Percentiles rank a stretch among this genome's conserved stretches.
Evolutionary conservation across 2,329 filamentous ascomycete species (phyloP).

Genomic region (Xylaria sp.): DNA sequence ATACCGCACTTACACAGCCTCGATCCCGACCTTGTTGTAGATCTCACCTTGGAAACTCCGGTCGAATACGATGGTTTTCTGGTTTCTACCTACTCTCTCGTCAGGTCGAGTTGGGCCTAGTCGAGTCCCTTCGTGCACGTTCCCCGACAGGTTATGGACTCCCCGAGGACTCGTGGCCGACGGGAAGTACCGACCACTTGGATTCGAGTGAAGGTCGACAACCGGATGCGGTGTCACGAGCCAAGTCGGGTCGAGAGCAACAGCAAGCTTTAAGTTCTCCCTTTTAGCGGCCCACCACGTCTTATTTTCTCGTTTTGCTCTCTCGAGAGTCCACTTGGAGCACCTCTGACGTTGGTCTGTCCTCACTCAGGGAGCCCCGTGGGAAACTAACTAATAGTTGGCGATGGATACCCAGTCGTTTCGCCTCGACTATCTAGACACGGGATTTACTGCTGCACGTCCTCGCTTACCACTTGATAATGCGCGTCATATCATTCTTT

Average conservation of each 20-base stretch:
- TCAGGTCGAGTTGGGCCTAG: background rate
- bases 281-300: conserved; percentile 5
- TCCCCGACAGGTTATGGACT: conserved; percentile 5
- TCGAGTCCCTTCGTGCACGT: conserved; percentile 3
- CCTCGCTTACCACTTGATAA: background rate
- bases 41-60: conserved; percentile 2
- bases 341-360: conserved; percentile 4
- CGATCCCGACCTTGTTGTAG: conserved; percentile 1
- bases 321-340: background rate
- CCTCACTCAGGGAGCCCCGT: background rate
- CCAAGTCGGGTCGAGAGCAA: conserved; percentile 5
- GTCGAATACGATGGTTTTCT: background rate
- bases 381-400: background rate
- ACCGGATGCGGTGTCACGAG: conserved; percentile 14
- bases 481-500: background rate
- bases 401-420: background rate
- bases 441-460: background rate
- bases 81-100: background rate
- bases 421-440: background rate
- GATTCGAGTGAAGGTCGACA: conserved; percentile 7
- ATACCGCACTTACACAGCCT: background rate
- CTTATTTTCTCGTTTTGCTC: background rate
- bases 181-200: conserved; percentile 15
- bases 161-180: conserved; percentile 11
- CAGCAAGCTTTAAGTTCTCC: background rate